phyloP scores from a whole-genome alignment of 768 basidiomycete species.

The Pisolithus orientalis region DNA sequence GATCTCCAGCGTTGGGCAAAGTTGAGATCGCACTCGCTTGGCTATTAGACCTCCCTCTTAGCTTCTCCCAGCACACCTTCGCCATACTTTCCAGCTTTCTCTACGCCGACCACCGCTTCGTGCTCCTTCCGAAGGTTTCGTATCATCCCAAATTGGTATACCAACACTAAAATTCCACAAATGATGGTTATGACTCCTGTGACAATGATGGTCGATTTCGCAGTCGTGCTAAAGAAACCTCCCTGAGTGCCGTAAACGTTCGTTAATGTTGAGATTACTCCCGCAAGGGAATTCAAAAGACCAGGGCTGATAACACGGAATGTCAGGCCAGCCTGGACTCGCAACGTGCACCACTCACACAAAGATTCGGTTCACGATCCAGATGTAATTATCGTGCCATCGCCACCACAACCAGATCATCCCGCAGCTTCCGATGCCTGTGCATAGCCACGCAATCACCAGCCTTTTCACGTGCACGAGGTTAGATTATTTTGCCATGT shows the following conservation, averaged over 20 bases:
- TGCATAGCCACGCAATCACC: constrained; percentile 48
- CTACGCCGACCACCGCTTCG: constrained; percentile 34
- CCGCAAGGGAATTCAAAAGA: constrained; percentile 49
- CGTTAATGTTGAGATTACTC: constrained; percentile 48
- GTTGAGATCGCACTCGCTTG: background rate
- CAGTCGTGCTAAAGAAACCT: constrained; percentile 37
- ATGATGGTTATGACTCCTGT: constrained; percentile 34
- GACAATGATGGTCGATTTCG: constrained; percentile 43
- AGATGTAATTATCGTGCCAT: constrained; percentile 54
- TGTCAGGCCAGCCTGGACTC: background rate
- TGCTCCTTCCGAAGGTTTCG: constrained; percentile 39
- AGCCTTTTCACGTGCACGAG: constrained; percentile 29
- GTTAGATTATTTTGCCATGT: background rate
- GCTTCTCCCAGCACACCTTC: constrained; percentile 30
- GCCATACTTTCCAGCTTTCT: constrained; percentile 38
- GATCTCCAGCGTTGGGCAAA: background rate
- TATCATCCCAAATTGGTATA: constrained; percentile 42
- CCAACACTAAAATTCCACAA: constrained; percentile 34
- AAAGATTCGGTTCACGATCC: constrained; percentile 52
- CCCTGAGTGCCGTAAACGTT: constrained; percentile 46
- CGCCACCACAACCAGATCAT: constrained; percentile 58
- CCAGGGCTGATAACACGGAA: constrained; percentile 39
- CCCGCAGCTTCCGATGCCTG: constrained; percentile 45
- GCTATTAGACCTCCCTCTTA: constrained; percentile 1
- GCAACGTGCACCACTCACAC: constrained; percentile 31